Conservation (phyloP, 805 yeast species). For the Tetrapisispora fleetii region DNA sequence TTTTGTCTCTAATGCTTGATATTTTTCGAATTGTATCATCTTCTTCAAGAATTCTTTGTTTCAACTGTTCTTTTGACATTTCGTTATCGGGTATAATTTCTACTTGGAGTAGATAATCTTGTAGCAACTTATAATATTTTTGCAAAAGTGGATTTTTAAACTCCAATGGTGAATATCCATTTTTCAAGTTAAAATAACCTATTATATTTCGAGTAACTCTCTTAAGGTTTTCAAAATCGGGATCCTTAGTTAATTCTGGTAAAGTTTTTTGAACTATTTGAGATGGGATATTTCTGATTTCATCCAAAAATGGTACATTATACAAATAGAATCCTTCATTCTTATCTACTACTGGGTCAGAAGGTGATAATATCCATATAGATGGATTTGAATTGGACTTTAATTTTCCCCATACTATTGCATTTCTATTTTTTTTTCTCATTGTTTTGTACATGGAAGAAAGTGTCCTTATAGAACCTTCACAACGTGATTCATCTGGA, state of each 20-base stretch:
- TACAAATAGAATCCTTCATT: constrained; percentile 67
- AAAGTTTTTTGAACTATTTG: constrained; percentile 5
- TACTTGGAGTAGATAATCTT: constrained; percentile 55
- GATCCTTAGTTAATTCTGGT: neutral
- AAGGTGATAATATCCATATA: constrained; percentile 52
- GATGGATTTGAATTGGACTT: constrained; percentile 45
- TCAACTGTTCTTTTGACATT: constrained; percentile 5
- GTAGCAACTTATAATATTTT: constrained; percentile 54
- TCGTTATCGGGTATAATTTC: constrained; percentile 17
- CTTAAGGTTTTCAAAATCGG: constrained; percentile 18
- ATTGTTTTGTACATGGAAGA: constrained; percentile 58
- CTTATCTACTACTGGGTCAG: constrained; percentile 20
- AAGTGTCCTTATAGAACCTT: constrained; percentile 59
- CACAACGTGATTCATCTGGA: constrained; percentile 50
- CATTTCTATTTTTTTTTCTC: constrained; percentile 41
- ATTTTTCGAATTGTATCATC: constrained; percentile 31
- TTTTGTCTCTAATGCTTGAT: constrained; percentile 22
- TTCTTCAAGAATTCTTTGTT: constrained; percentile 10
- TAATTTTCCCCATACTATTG: constrained; percentile 63
- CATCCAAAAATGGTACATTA: constrained; percentile 65
- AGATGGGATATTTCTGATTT: constrained; percentile 55
- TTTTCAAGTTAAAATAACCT: constrained; percentile 34
- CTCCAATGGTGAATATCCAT: constrained; percentile 46
- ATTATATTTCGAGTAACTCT: constrained; percentile 24
- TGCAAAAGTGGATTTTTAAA: constrained; percentile 58